Conservation (phyloP, 202 grass and related monocot genomes). For the Setaria viridis region DNA sequence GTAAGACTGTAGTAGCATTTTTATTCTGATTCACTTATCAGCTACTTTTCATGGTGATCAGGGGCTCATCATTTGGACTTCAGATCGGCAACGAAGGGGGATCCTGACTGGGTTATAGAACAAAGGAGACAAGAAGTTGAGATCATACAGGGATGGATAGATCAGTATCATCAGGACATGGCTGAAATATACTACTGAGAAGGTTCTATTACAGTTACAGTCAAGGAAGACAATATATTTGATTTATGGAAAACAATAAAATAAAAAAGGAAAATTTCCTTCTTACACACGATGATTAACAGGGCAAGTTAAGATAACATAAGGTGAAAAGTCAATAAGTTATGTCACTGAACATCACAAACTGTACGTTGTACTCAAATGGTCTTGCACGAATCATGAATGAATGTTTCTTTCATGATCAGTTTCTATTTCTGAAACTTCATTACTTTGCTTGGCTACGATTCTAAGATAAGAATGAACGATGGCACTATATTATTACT, state of each 20-base stretch:
- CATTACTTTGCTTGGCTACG: neutral
- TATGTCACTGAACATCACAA: neutral
- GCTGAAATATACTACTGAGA: constrained; percentile 46
- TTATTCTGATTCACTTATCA: constrained; percentile 3
- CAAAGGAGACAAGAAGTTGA: constrained; percentile 87
- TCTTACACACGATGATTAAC: constrained; percentile 30
- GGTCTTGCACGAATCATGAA: constrained; percentile 16
- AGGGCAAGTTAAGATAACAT: constrained; percentile 6
- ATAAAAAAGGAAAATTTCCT: neutral
- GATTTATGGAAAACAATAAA: constrained; percentile 6
- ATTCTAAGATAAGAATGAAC: neutral
- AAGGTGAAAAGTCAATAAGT: neutral
- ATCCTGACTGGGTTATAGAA: constrained; percentile 81
- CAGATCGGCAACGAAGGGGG: constrained; percentile 77
- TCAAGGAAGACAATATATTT: constrained; percentile 31
- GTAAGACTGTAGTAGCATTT: neutral
- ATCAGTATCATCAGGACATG: constrained; percentile 79
- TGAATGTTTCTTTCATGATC: neutral
- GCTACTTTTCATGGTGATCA: constrained; percentile 35
- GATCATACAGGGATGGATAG: constrained; percentile 81
- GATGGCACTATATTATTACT: neutral
- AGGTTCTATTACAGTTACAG: constrained; percentile 7
- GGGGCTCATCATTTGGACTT: constrained; percentile 98
- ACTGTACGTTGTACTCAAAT: neutral
- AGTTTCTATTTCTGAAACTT: neutral